Conservation (phyloP, 2,329 filamentous ascomycete genomes). For the Colletotrichum simmondsii region DNA sequence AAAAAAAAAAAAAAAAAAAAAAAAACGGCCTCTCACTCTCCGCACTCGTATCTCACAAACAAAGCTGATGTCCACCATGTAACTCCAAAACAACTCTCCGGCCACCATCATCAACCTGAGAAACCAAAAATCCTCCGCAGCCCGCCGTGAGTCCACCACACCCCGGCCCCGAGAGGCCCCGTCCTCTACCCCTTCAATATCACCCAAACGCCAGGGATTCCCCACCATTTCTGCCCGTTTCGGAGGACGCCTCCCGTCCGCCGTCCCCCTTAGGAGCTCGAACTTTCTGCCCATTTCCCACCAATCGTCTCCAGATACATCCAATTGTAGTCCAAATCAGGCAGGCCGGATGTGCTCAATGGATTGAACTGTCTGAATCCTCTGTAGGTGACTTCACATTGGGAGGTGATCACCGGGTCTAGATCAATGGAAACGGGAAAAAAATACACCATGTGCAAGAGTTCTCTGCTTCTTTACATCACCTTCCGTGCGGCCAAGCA, state of each 20-base stretch:
- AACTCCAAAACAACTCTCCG: constrained; percentile 4
- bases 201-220: constrained; percentile 21
- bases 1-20: too few species aligned
- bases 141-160: not conserved
- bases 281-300: constrained; percentile 18
- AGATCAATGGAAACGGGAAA: not conserved
- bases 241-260: not conserved
- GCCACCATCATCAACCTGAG: constrained; percentile 16
- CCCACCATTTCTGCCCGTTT: constrained; percentile 17
- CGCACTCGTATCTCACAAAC: not conserved
- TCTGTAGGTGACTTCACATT: not conserved
- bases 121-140: not conserved
- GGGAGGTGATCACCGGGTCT: too few species aligned
- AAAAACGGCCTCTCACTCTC: too few species aligned
- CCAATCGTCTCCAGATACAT: constrained; percentile 11
- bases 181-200: constrained; percentile 27
- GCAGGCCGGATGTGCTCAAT: not conserved
- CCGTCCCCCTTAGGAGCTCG: not conserved
- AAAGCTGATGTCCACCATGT: not conserved
- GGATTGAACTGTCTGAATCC: not conserved
- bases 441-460: not conserved
- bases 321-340: not conserved
- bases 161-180: not conserved
- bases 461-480: not conserved
- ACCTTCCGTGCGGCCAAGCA: not conserved